A percentile compares a stretch with the other conserved stretches of the same genome.
Evolutionary conservation across 2,329 filamentous ascomycete species (phyloP).

Genomic region (Verticillium nonalfalfae): DNA sequence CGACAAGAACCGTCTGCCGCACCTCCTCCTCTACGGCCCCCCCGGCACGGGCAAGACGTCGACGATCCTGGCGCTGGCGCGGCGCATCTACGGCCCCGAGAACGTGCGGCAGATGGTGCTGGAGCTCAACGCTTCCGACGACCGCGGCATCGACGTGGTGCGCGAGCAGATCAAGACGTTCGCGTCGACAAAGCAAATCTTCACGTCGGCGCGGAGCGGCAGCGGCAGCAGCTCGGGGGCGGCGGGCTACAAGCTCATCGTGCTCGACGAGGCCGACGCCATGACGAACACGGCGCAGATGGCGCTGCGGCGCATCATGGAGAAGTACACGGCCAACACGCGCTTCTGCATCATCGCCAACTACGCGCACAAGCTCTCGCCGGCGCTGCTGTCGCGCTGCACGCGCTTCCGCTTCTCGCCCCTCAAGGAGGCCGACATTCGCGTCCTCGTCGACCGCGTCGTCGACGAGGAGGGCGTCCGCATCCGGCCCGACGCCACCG

Average conservation of each 20-base stretch:
- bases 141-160: constrained; percentile 95
- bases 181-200: constrained; percentile 96
- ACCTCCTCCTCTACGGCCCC: constrained; percentile 93
- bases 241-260: constrained; percentile 88
- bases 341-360: constrained; percentile 98
- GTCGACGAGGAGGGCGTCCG: constrained; percentile 81
- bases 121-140: constrained; percentile 94
- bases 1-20: constrained; percentile 86
- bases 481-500: constrained; percentile 73
- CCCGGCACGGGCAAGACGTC: constrained; percentile 97
- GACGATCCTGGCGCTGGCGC: constrained; percentile 86
- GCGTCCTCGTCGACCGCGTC: constrained; percentile 79
- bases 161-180: constrained; percentile 99
- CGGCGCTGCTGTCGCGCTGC: constrained; percentile 85
- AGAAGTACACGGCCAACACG: constrained; percentile 97
- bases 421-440: constrained; percentile 81
- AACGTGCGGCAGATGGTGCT: constrained; percentile 99
- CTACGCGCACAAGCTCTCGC: constrained; percentile 96
- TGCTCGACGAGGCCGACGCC: constrained; percentile 97
- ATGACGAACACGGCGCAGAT: constrained; percentile 99
- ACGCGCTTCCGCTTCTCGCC: constrained; percentile 94
- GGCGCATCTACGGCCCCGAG: constrained; percentile 83
- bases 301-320: constrained; percentile 95
- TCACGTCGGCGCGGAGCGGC: constrained; percentile 52
- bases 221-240: constrained; percentile 42